Percentiles rank a stretch among this genome's conserved stretches.
Evolutionary conservation across 2,329 filamentous ascomycete genomes (phyloP).

Genomic region (Botryotinia globosa): DNA sequence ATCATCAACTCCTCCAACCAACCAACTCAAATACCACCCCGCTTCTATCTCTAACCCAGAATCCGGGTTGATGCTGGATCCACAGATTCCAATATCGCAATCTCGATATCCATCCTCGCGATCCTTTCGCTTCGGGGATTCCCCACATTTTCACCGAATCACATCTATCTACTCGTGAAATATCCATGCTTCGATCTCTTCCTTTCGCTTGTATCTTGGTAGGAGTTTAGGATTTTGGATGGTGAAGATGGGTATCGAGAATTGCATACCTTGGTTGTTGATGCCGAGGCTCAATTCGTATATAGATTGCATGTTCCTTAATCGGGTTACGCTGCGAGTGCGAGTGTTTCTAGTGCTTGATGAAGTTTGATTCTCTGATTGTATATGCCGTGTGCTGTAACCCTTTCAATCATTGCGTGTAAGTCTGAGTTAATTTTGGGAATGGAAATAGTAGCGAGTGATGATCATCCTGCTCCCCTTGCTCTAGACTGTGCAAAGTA

Average conservation of each 20-base stretch:
- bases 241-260: not conserved
- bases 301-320: not conserved
- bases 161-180: not conserved
- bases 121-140: not conserved
- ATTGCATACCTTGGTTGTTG: not conserved
- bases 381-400: not conserved
- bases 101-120: not conserved
- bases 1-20: not conserved
- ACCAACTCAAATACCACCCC: not conserved
- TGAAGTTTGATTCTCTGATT: not conserved
- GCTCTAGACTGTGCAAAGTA: not conserved
- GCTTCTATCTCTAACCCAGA: not conserved
- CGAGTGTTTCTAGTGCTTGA: not conserved
- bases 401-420: accelerated
- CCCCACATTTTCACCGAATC: not conserved
- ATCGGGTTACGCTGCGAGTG: not conserved
- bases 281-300: not conserved
- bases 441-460: not conserved
- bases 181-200: not conserved
- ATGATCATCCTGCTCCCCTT: not conserved
- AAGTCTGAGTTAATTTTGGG: not conserved
- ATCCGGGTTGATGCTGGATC: not conserved
- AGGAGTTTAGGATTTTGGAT: not conserved
- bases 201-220: not conserved
- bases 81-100: not conserved